Conservation (phyloP, 306 rosid genomes). For the Lotus japonicus region DNA sequence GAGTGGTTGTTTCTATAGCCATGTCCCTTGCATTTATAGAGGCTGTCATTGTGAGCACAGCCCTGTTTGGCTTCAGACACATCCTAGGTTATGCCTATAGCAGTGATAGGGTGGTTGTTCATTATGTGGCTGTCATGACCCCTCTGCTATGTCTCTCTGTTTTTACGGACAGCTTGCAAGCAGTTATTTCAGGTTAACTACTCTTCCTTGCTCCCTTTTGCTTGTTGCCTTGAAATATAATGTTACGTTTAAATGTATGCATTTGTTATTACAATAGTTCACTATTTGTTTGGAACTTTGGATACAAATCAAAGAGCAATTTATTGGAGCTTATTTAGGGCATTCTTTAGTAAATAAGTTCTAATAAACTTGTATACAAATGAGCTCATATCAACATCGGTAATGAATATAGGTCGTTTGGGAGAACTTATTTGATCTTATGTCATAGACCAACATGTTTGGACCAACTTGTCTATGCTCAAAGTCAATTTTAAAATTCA, state of each 20-base stretch:
- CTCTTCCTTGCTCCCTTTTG: background rate
- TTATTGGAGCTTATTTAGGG: no score
- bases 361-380: no score
- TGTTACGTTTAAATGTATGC: background rate
- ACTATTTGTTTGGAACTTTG: no score
- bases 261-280: background rate
- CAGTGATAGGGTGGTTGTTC: constrained; percentile 25
- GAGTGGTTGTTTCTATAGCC: constrained; percentile 4
- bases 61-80: constrained; percentile 14
- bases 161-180: constrained; percentile 35
- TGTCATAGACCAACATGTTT: no score
- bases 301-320: no score
- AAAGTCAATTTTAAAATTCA: no score
- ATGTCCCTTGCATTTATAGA: constrained; percentile 27
- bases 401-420: no score
- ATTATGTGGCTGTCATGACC: constrained; percentile 17
- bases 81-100: constrained; percentile 35
- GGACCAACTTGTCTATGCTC: no score
- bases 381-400: no score
- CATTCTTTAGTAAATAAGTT: no score
- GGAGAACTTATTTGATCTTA: no score
- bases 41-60: constrained; percentile 14
- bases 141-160: constrained; percentile 35
- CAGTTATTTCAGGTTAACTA: constrained; percentile 34
- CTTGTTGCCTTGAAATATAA: background rate